Conservation (phyloP, 805 yeast genomes). For the Pichia cabralensis region DNA sequence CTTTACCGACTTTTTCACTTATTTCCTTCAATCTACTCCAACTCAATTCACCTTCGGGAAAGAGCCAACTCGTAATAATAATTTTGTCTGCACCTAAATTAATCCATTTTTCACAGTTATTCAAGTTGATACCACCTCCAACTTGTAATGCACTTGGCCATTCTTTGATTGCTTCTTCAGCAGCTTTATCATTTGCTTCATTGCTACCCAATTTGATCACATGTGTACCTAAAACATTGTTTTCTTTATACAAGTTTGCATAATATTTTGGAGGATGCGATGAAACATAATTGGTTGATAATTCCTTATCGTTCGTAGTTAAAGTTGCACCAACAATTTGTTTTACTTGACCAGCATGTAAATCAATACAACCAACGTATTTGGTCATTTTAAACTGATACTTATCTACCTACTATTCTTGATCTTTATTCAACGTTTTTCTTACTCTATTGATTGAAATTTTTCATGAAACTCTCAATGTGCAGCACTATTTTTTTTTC, state of each 20-base stretch:
- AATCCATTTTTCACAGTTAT: conserved; percentile 74
- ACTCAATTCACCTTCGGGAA: conserved; percentile 50
- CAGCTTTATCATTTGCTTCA: conserved; percentile 73
- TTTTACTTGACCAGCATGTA: conserved; percentile 90
- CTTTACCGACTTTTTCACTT: conserved; percentile 48
- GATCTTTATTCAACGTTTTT: neutral
- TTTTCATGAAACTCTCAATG: neutral
- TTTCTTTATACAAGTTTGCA: conserved; percentile 54
- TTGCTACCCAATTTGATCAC: conserved; percentile 83
- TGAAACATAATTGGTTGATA: conserved; percentile 72
- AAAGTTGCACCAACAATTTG: conserved; percentile 95
- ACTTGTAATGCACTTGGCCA: conserved; percentile 75
- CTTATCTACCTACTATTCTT: too few relatives aligned
- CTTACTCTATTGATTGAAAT: neutral
- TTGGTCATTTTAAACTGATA: conserved; percentile 82
- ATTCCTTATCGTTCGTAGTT: conserved; percentile 29
- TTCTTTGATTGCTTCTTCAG: conserved; percentile 56
- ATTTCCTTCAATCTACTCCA: conserved; percentile 43
- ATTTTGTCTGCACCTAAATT: conserved; percentile 74
- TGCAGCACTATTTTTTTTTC: neutral
- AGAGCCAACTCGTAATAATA: conserved; percentile 86
- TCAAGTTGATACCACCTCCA: conserved; percentile 83
- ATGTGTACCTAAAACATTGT: conserved; percentile 68
- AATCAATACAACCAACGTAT: conserved; percentile 91
- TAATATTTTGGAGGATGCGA: conserved; percentile 64